Conservation (phyloP, 1,139 yeast species). For the Saccharomycopsis hybrid region DNA sequence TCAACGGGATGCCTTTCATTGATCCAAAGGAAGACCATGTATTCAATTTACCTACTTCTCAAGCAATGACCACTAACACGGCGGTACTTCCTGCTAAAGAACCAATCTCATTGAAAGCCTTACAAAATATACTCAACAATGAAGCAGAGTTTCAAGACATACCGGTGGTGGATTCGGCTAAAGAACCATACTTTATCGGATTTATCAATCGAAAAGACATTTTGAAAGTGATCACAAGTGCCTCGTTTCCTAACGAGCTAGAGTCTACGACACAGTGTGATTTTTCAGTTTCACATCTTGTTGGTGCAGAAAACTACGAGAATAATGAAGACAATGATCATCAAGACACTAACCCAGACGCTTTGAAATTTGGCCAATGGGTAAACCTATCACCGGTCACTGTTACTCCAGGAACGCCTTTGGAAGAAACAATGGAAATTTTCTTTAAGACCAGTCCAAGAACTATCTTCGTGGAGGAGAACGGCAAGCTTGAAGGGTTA, state of each 20-base stretch:
- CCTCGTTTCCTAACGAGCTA: conserved; percentile 12
- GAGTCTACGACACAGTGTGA: conserved; percentile 22
- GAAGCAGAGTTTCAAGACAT: conserved; percentile 24
- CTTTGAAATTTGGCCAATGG: conserved; percentile 30
- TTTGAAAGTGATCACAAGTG: conserved; percentile 7
- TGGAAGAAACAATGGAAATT: conserved; percentile 60
- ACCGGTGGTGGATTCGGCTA: conserved; percentile 13
- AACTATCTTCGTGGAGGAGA: conserved; percentile 52
- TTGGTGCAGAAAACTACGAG: conserved; percentile 2
- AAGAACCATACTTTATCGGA: conserved; percentile 24
- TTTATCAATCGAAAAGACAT: conserved; percentile 24
- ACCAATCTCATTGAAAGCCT: conserved; percentile 30
- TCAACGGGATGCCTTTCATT: conserved; percentile 82
- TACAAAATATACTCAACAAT: conserved; percentile 17
- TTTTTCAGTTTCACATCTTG: conserved; percentile 19
- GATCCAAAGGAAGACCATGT: conserved; percentile 61
- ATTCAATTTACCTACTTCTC: conserved; percentile 43
- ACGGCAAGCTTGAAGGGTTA: conserved; percentile 51
- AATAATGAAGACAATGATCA: conserved; percentile 23
- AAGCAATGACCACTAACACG: conserved; percentile 53
- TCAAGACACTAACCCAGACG: not conserved
- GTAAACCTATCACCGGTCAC: conserved; percentile 41
- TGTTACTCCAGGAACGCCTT: conserved; percentile 46
- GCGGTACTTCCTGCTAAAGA: conserved; percentile 12
- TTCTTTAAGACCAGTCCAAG: conserved; percentile 81